These are phyloP conservation scores for Pseudotulostoma volvatum DNA, from an alignment of 495 filamentous ascomycete genomes.

Conservation along the genomic window DNA sequence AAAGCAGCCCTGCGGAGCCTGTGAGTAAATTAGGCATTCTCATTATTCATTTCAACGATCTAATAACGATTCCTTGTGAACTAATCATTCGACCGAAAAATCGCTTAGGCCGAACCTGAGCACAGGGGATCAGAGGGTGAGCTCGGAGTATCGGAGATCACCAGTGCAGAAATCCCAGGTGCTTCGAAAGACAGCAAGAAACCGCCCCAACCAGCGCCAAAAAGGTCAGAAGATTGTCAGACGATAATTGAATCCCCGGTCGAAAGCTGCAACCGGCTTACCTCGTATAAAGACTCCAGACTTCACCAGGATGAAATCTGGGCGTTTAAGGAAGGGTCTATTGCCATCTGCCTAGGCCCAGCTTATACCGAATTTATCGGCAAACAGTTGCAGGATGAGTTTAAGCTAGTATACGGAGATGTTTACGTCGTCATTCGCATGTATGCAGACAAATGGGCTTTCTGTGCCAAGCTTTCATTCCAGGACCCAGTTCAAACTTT, in stretches of 20 bases:
- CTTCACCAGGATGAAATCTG: conserved; percentile 10
- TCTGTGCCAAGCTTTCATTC: conserved; percentile 15
- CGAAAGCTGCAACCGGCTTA: conserved; percentile 10
- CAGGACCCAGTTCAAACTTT: background rate
- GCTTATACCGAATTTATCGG: conserved; percentile 9
- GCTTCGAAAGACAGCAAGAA: too few species aligned
- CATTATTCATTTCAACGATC: too few species aligned
- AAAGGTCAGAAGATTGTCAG: too few species aligned
- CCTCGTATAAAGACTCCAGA: conserved; percentile 15
- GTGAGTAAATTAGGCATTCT: too few species aligned
- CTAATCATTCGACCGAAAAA: too few species aligned
- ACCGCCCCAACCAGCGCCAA: too few species aligned
- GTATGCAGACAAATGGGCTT: conserved; percentile 20
- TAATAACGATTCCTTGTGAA: too few species aligned
- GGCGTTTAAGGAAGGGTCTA: conserved; percentile 18
- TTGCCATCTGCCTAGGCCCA: conserved; percentile 16
- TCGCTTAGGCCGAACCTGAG: too few species aligned
- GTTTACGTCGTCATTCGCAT: conserved; percentile 15
- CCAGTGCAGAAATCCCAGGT: too few species aligned
- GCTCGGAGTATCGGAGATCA: too few species aligned
- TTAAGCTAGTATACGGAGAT: conserved; percentile 13
- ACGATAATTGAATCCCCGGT: conserved; percentile 1
- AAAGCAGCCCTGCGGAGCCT: too few species aligned
- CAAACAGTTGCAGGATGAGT: conserved; percentile 11
- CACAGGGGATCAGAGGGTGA: too few species aligned